Base-by-base conservation (phyloP, 2,329 filamentous ascomycete species). In the Tolypocladium sp. region DNA sequence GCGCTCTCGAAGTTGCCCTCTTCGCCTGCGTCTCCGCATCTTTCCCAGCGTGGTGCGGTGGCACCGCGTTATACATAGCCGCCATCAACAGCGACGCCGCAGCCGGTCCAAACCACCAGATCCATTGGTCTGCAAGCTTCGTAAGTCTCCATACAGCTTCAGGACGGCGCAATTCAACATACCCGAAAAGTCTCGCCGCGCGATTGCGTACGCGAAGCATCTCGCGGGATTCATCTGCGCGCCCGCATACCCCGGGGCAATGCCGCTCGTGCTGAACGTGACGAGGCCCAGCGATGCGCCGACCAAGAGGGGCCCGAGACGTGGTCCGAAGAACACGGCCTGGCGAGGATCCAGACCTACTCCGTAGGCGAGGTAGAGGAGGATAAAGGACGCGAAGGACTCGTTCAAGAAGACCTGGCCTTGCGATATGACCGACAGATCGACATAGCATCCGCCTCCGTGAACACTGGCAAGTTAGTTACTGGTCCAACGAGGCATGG, bases 301-400 rank as follows among this genome's bases (percentile, higher is more conserved):
- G 20, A 82, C 78, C 12, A 83, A 68, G 35, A 80, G 71, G 0
- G 80, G 79, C 0, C 75, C 75, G 1, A 81, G 67, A 1, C 78
- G 75, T 6, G 77, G 79, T 0, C 80, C 80, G 63, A 80, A 81
- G 4, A 80, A 66, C 22, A 74, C 68, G 1, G 72, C 72, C 63
- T 83, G 80, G 3, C 80, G 70, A 2, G 81, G 81, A 65, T 83
- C 81, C 5, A 83, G 70, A 20, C 79, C 80, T 13, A 81, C 76
- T 2, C 80, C 79, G 61, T 81, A 82, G 0, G 78, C 73, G 25
- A 82, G 70, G 62, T 80, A 75, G 25, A 65, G 59, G 20, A 61
- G 60, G 10, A 53, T 46, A 30, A 63, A 61, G 5, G 71, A 74
- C 5, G 73, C 72, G 58, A 79, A 72, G 46, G 77, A 76, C 63